A percentile compares a stretch with the other conserved stretches of the same genome.
Evolutionary conservation across 1,139 yeast species (phyloP).

Genomic region (Saccharomyces hybrid): DNA sequence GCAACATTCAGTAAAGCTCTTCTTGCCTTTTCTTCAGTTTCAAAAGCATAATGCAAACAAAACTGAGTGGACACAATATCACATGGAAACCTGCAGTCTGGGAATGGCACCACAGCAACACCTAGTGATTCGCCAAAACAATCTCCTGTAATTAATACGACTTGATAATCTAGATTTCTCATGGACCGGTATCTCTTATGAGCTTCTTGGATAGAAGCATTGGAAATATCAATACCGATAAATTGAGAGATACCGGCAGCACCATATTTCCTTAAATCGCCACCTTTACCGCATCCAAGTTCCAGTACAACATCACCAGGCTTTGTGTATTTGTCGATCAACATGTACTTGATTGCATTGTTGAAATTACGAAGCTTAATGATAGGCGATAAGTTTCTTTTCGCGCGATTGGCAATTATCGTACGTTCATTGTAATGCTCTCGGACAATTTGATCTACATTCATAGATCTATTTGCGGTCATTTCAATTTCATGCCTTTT

Average conservation of each 20-base stretch:
- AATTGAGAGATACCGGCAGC: slow-evolving; percentile 66
- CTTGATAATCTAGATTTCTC: slow-evolving; percentile 54
- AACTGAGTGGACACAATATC: slow-evolving; percentile 87
- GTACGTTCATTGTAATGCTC: slow-evolving; percentile 84
- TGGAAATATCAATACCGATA: slow-evolving; percentile 88
- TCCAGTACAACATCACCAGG: slow-evolving; percentile 62
- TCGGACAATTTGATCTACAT: slow-evolving; percentile 54
- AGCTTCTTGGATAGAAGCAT: slow-evolving; percentile 81
- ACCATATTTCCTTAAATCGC: slow-evolving; percentile 87
- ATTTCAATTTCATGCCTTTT: slow-evolving; percentile 31
- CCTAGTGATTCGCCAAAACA: slow-evolving; percentile 69
- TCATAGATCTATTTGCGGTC: slow-evolving; percentile 27
- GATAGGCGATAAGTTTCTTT: slow-evolving; percentile 73
- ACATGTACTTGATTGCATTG: slow-evolving; percentile 80
- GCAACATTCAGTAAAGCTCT: slow-evolving; percentile 68
- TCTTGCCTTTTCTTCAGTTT: slow-evolving; percentile 71
- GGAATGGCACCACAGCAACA: slow-evolving; percentile 59
- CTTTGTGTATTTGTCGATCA: slow-evolving; percentile 62
- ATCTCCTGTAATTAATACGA: slow-evolving; percentile 84
- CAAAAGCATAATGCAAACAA: slow-evolving; percentile 91
- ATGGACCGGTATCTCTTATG: slow-evolving; percentile 57
- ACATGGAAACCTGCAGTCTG: slow-evolving; percentile 69
- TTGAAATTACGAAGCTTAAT: slow-evolving; percentile 82
- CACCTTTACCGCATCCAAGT: slow-evolving; percentile 97
- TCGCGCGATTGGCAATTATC: slow-evolving; percentile 53